Evolutionary conservation across 345 rosid genomes (phyloP).

Genomic region (Brassica incana): DNA sequence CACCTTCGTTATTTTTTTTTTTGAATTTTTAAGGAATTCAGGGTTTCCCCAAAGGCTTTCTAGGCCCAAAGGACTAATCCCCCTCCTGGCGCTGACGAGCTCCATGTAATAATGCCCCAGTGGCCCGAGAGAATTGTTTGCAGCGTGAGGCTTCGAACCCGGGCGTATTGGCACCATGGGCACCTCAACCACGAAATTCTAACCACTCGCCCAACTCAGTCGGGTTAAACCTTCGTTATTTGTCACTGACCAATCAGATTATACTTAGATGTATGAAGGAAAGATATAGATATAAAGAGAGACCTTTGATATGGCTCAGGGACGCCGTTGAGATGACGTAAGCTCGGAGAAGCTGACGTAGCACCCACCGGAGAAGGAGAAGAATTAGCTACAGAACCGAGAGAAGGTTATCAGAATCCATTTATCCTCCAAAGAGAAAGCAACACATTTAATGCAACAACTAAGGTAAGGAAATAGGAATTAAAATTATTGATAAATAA

Average conservation of each 20-base stretch:
- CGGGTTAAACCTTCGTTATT: conserved; percentile 5
- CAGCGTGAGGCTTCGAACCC: too few species aligned
- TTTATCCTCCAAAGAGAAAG: conserved; percentile 3
- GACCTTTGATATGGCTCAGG: conserved; percentile 19
- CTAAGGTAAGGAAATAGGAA: background rate
- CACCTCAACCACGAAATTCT: too few species aligned
- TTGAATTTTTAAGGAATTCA: too few species aligned
- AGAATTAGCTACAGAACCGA: conserved; percentile 10
- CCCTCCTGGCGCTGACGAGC: too few species aligned
- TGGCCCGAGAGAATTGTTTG: too few species aligned
- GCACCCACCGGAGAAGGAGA: conserved; percentile 20
- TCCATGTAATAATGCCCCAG: too few species aligned
- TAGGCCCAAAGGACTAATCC: too few species aligned
- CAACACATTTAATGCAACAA: conserved; percentile 10
- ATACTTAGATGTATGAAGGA: background rate
- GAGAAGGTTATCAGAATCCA: conserved; percentile 24
- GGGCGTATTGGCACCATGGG: too few species aligned
- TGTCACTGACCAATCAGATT: conserved; percentile 18
- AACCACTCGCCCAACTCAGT: too few species aligned
- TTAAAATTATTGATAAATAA: background rate
- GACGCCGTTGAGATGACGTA: conserved; percentile 28
- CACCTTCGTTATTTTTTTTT: background rate
- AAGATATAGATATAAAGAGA: background rate
- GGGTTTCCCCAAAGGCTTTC: too few species aligned
- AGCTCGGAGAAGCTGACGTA: conserved; percentile 12